Evolutionary conservation across 1,139 yeast species (phyloP).

Genomic region (Saccharomyces pastorianus): DNA sequence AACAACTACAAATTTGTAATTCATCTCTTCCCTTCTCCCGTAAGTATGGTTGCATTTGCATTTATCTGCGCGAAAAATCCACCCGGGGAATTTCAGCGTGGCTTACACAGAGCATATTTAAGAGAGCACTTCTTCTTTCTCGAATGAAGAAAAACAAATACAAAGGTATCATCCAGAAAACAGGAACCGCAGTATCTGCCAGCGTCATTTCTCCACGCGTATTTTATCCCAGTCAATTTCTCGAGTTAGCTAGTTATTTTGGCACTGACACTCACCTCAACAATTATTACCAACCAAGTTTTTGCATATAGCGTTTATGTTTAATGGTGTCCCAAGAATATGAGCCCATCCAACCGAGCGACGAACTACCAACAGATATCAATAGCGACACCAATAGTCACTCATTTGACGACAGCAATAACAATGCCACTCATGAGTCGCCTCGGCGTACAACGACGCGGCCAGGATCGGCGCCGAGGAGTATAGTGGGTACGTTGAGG

Average conservation of each 20-base stretch:
- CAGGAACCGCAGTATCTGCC: neutral
- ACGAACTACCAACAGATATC: neutral
- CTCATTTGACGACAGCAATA: neutral
- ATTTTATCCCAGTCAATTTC: neutral
- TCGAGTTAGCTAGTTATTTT: neutral
- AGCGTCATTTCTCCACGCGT: neutral
- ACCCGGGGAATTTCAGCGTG: neutral
- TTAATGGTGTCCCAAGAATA: constrained; percentile 7
- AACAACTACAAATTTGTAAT: neutral
- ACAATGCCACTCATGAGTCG: neutral
- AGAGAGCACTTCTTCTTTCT: neutral
- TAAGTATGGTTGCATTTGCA: no score
- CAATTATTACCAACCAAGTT: neutral
- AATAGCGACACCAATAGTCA: neutral
- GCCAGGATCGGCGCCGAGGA: neutral
- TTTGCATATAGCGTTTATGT: neutral
- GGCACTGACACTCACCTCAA: neutral
- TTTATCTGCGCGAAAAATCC: neutral
- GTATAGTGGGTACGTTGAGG: constrained; percentile 10
- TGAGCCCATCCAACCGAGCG: constrained; percentile 4
- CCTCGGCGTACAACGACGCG: neutral
- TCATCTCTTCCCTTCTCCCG: neutral
- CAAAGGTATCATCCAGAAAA: neutral
- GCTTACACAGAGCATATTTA: neutral
- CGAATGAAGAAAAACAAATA: neutral